A percentile compares a stretch with the other conserved stretches of the same genome.
phyloP scores from a whole-genome alignment of 352 stramenopile genomes.

The Phytopythium oedochilum region DNA sequence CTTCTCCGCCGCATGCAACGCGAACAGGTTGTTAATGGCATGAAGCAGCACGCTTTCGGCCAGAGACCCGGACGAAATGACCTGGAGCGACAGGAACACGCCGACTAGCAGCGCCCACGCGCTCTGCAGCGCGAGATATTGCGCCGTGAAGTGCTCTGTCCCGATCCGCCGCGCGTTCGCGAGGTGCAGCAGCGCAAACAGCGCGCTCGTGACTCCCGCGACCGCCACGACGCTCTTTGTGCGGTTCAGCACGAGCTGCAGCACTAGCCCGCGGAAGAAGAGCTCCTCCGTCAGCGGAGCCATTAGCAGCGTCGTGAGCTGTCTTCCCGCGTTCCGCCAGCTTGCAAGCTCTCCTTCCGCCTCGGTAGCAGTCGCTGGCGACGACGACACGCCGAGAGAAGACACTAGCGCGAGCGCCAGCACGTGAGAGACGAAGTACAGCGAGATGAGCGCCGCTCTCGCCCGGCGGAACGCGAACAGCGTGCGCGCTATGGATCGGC shows the following conservation, averaged over 20 bases:
- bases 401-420: constrained; percentile 4
- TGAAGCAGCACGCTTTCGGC: constrained; percentile 56
- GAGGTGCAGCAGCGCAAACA: constrained; percentile 53
- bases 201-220: constrained; percentile 20
- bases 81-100: constrained; percentile 32
- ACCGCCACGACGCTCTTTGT: constrained; percentile 15
- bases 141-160: constrained; percentile 14
- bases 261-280: constrained; percentile 53
- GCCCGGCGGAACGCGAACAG: constrained; percentile 9
- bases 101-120: constrained; percentile 40
- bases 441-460: constrained; percentile 2
- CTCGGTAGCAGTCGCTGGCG: constrained; percentile 12
- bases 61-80: constrained; percentile 32
- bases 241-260: constrained; percentile 44
- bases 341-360: constrained; percentile 7
- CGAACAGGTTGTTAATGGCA: constrained; percentile 53
- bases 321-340: constrained; percentile 4
- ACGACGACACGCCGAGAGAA: constrained; percentile 12
- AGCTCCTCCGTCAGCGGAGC: constrained; percentile 53
- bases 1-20: constrained; percentile 13
- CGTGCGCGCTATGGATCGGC: constrained; percentile 9
- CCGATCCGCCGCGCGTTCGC: constrained; percentile 23
- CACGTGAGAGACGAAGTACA: constrained; percentile 14
- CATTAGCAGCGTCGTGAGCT: constrained; percentile 26
- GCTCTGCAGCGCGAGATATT: constrained; percentile 37